Evolutionary conservation across 306 rosid species (phyloP).

Genomic region (Canavalia gladiata): DNA sequence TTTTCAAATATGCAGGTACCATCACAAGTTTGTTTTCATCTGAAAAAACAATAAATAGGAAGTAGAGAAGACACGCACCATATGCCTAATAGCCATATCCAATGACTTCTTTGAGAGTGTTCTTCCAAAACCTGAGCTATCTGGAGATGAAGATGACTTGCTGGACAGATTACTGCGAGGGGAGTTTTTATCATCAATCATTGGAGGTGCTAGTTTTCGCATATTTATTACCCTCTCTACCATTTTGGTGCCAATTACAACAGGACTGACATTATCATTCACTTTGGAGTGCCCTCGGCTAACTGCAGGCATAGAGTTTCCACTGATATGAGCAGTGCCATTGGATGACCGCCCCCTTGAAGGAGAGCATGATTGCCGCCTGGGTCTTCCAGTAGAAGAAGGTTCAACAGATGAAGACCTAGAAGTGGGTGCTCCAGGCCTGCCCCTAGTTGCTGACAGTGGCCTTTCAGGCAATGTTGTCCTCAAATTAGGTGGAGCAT

Average conservation of each 20-base stretch:
- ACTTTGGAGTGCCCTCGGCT: constrained; percentile 71
- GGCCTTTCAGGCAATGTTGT: constrained; percentile 92
- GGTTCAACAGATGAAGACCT: constrained; percentile 95
- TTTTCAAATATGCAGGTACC: constrained; percentile 22
- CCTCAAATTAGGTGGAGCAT: constrained; percentile 92
- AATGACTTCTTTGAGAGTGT: constrained; percentile 95
- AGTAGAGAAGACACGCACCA: constrained; percentile 64
- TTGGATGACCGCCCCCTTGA: constrained; percentile 86
- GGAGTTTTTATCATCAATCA: constrained; percentile 81
- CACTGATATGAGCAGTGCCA: constrained; percentile 74
- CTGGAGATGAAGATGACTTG: constrained; percentile 86
- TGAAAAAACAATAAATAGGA: constrained; percentile 9
- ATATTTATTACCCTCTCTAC: constrained; percentile 93
- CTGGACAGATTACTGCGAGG: constrained; percentile 81
- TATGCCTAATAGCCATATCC: constrained; percentile 98
- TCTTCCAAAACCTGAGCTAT: constrained; percentile 92
- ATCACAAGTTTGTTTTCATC: constrained; percentile 34
- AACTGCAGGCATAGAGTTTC: constrained; percentile 91
- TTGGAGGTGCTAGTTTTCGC: constrained; percentile 93
- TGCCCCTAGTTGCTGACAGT: constrained; percentile 86
- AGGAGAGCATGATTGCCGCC: constrained; percentile 95
- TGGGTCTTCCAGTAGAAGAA: constrained; percentile 76
- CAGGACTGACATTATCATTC: constrained; percentile 87
- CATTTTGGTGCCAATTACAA: constrained; percentile 85
- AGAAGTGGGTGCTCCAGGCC: constrained; percentile 93